phyloP scores from a whole-genome alignment of 2,329 filamentous ascomycete genomes.

The Ceratocystis diversiconidia region DNA sequence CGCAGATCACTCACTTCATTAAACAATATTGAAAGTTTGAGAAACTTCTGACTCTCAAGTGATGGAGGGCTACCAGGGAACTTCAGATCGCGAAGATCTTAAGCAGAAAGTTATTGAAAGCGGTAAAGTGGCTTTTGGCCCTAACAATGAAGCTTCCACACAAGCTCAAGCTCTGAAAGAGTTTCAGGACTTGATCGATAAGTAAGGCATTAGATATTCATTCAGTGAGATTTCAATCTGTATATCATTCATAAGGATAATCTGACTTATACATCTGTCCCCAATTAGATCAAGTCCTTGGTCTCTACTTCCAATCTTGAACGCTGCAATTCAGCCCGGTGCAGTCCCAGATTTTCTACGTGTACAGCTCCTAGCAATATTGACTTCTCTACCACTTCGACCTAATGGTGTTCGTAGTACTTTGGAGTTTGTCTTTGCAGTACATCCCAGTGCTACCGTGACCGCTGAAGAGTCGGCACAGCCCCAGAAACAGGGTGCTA shows the following conservation, averaged over 20 bases:
- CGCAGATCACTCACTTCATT: too few species aligned
- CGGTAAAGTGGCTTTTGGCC: constrained; percentile 37
- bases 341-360: constrained; percentile 47
- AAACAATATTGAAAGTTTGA: too few species aligned
- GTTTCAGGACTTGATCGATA: constrained; percentile 36
- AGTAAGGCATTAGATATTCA: constrained; percentile 24
- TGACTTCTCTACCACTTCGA: constrained; percentile 48
- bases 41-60: constrained; percentile 18
- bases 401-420: constrained; percentile 50
- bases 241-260: neutral
- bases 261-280: neutral
- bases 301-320: constrained; percentile 46
- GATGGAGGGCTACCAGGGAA: constrained; percentile 23
- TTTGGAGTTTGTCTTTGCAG: constrained; percentile 56
- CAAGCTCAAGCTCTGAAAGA: constrained; percentile 27
- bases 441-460: constrained; percentile 42
- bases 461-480: constrained; percentile 28
- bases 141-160: constrained; percentile 26
- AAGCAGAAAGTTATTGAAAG: constrained; percentile 23
- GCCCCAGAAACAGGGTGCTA: constrained; percentile 43
- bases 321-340: constrained; percentile 47
- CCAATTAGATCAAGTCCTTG: constrained; percentile 29
- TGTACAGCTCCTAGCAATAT: constrained; percentile 38
- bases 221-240: neutral
- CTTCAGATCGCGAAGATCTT: constrained; percentile 9